phyloP scores from a whole-genome alignment of 2,329 filamentous ascomycete genomes.

The Mollisia scopiformis region DNA sequence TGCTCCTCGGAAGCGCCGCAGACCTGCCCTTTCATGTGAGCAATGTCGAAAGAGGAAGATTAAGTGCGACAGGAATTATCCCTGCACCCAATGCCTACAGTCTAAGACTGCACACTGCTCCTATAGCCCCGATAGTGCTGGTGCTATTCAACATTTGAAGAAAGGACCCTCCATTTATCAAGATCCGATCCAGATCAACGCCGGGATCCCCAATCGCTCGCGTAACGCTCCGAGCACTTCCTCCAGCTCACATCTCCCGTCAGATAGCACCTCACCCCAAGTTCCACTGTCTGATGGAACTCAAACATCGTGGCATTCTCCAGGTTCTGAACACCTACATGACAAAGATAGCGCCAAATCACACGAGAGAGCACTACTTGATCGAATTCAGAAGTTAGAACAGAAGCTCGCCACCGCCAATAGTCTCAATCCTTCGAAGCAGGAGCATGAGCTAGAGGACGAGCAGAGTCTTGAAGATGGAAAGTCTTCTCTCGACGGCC shows the following conservation, averaged over 20 bases:
- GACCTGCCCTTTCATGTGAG: constrained; percentile 44
- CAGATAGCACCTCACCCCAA: constrained; percentile 4
- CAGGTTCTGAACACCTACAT: neutral
- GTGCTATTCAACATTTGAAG: neutral
- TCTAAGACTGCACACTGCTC: constrained; percentile 37
- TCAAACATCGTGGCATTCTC: constrained; percentile 8
- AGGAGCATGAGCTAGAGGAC: neutral
- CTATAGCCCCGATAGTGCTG: constrained; percentile 27
- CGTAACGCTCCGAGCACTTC: neutral
- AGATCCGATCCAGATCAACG: neutral
- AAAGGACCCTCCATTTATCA: neutral
- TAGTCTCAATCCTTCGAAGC: neutral
- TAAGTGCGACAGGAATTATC: constrained; percentile 47
- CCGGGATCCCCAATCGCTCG: constrained; percentile 1
- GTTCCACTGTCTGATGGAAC: neutral
- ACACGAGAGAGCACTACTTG: constrained; percentile 9
- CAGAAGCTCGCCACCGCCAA: neutral
- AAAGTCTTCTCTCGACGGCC: neutral
- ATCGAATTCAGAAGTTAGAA: constrained; percentile 17
- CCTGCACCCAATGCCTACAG: constrained; percentile 42
- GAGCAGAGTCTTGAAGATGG: neutral
- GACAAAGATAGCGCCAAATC: neutral
- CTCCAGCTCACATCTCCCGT: neutral
- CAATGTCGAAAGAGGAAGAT: constrained; percentile 49
- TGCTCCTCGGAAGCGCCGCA: constrained; percentile 29